Percentiles rank a stretch among this genome's conserved stretches.
Evolutionary conservation across 1,284 basidiomycete genomes (phyloP).

Genomic region (Pseudozyma thailandica): DNA sequence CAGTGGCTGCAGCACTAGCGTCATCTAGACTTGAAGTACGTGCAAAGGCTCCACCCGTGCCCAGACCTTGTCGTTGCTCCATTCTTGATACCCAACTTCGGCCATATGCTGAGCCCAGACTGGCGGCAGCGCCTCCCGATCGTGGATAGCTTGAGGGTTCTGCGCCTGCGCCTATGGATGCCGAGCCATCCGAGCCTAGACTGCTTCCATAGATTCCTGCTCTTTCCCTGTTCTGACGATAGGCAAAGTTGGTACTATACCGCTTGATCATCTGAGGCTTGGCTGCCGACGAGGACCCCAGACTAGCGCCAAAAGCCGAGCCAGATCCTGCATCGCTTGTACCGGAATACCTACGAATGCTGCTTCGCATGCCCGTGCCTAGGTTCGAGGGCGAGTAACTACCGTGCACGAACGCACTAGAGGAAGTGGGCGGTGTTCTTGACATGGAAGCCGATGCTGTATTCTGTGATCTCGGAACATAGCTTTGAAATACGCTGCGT

Average conservation of each 20-base stretch:
- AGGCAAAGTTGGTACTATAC: conserved; percentile 55
- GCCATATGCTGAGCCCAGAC: conserved; percentile 35
- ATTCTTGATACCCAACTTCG: conserved; percentile 56
- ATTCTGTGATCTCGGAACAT: conserved; percentile 43
- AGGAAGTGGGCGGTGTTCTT: conserved; percentile 40
- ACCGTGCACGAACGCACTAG: conserved; percentile 14
- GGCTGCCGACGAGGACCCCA: conserved; percentile 17
- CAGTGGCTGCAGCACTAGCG: conserved; percentile 32
- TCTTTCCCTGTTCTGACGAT: conserved; percentile 44
- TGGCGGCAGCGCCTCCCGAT: conserved; percentile 31
- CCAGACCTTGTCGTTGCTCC: conserved; percentile 54
- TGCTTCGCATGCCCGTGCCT: conserved; percentile 23
- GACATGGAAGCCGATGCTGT: conserved; percentile 26
- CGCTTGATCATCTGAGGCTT: conserved; percentile 60
- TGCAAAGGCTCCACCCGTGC: conserved; percentile 35
- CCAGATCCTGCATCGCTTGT: conserved; percentile 43
- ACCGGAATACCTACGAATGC: conserved; percentile 43
- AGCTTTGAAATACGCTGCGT: conserved; percentile 52
- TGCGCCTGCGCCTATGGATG: conserved; percentile 22
- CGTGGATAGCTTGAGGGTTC: conserved; percentile 46
- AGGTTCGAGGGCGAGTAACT: conserved; percentile 43
- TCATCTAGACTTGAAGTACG: conserved; percentile 38
- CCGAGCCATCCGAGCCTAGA: conserved; percentile 31
- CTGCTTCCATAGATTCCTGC: conserved; percentile 35
- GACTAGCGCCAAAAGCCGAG: conserved; percentile 31